Conservation (phyloP, 1,284 basidiomycete genomes). For the Cryptococcus jaspeensis region DNA sequence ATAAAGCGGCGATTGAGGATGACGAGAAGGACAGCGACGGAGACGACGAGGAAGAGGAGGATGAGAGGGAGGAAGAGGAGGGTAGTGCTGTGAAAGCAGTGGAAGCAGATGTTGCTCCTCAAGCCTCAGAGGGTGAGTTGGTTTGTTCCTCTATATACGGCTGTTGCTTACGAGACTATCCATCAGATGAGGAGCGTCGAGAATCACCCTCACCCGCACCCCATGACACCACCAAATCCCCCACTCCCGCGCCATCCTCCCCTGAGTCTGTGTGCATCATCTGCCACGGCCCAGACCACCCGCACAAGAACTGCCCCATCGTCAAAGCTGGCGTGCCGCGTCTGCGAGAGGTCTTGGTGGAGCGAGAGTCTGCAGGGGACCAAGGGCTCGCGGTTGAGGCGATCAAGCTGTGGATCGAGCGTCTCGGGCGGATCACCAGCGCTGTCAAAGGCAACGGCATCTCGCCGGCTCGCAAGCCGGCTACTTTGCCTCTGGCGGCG, state of each 20-base stretch:
- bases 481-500: not conserved
- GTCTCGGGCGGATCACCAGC: conserved; percentile 18
- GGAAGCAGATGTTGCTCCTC: no score
- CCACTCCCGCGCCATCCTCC: no score
- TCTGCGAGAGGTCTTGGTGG: conserved; percentile 18
- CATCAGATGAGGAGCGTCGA: not conserved
- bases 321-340: conserved; percentile 26
- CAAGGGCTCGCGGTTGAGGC: conserved; percentile 13
- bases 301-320: conserved; percentile 33
- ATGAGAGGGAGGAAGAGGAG: not conserved
- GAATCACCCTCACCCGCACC: not conserved
- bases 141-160: no score
- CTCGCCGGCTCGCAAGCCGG: not conserved
- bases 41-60: not conserved
- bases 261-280: conserved; percentile 17
- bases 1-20: not conserved
- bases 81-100: not conserved
- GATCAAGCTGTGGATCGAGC: conserved; percentile 32
- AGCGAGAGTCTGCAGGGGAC: conserved; percentile 11
- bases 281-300: conserved; percentile 22
- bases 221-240: no score
- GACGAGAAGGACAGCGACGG: not conserved
- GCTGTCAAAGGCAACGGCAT: conserved; percentile 17
- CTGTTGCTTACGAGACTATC: no score
- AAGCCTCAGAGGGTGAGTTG: no score